phyloP scores from a whole-genome alignment of 495 filamentous ascomycete genomes.

The Tuber brumale region DNA sequence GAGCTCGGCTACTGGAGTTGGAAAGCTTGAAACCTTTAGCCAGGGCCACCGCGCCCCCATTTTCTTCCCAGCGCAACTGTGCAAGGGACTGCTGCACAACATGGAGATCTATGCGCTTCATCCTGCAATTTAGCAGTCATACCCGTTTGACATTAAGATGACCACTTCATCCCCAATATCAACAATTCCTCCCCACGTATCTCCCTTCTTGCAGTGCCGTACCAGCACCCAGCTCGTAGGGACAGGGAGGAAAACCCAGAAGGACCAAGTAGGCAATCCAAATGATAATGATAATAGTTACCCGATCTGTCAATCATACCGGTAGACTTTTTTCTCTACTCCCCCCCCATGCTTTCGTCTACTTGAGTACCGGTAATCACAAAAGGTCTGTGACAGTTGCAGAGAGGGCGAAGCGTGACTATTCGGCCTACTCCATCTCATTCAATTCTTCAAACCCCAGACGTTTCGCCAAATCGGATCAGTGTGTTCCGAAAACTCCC shows the following conservation, averaged over 20 bases:
- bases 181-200: background rate
- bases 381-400: background rate
- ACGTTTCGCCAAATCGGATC: constrained; percentile 4
- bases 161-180: background rate
- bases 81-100: constrained; percentile 34
- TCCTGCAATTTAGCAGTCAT: constrained; percentile 31
- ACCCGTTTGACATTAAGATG: constrained; percentile 1
- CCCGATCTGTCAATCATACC: background rate
- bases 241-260: background rate
- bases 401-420: background rate
- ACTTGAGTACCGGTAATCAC: background rate
- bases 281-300: background rate
- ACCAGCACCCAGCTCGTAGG: background rate
- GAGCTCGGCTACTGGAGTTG: constrained; percentile 22
- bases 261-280: background rate
- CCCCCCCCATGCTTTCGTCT: background rate
- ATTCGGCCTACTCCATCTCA: background rate
- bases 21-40: constrained; percentile 30
- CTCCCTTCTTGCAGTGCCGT: background rate
- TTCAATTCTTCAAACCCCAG: background rate
- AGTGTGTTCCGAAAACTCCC: background rate
- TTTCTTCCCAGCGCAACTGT: constrained; percentile 4
- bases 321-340: background rate
- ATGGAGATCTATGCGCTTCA: constrained; percentile 38
- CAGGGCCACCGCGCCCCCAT: background rate